Base-by-base conservation (phyloP, 108 stramenopile species). In the Nitzschia sp. region DNA sequence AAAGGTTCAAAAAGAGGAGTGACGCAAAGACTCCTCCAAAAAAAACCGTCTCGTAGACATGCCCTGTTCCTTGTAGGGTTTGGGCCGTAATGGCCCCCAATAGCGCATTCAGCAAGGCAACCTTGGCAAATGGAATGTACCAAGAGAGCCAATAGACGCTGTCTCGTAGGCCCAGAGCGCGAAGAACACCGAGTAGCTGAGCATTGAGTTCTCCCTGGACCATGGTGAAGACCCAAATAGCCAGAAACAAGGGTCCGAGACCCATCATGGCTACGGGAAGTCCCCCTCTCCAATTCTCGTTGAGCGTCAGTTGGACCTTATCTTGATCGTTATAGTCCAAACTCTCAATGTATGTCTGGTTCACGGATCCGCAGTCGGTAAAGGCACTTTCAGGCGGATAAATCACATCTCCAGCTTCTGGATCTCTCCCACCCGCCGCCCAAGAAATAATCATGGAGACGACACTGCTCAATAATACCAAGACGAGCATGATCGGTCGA, bases 91-190 rank as follows among this genome's bases (percentile, higher is more conserved):
- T 58, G 16, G 70, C 81, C 3, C 63, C 84, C 33, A 73, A 35
- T 2, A 82, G 19, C 4, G 81, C 53, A 46, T 80, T 85, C 41
- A 80, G 19, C 6, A 72, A 21, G 9, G 62, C 52, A 21, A 69
- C 44, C 2, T 73, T 17, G 0, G 25, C 34, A 63, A 85, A 85
- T 36, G 68, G 33, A 11, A 73, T 31, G 31, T 75, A 71, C 84
- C 84, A 85, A 2, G 71, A 53, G 9, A 63, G 36, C 80, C 81
- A 82, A 26, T 80, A 78, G 2, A 57, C 79, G 31, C 71, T 72
- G 19, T 80, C 82, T 4, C 60, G 25, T 29, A 79, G 34, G 5
- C 77, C 80, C 15, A 76, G 66, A 2, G 71, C 64, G 3, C 76
- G 67, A 13, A 85, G 58, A 17, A 66, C 71, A 0, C 84, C 84